Evolutionary conservation across 306 rosid species (phyloP), one percentile per base, ranked within the genome.

Genomic region (Hippophae tibetana): DNA sequence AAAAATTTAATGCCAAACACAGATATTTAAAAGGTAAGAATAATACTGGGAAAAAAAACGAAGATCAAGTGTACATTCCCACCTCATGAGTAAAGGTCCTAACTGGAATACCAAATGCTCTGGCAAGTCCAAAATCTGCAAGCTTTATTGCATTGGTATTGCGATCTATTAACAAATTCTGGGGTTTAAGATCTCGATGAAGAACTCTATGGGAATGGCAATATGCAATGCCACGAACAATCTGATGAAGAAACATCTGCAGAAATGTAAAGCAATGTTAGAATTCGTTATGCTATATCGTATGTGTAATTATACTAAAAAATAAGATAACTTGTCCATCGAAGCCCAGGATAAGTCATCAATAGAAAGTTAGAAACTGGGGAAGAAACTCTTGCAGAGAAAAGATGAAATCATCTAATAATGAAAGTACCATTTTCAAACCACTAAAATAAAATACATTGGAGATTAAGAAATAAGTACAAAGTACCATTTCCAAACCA

Each of bases 41-140:
- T 13, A 47, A 43, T 12, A 69, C 7, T 14, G 54, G 48, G 1
- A 49, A 8, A 43, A 18, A 46, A 73, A 56, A 9, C 6, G 31
- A 41, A 12, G 65, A 69, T 47, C 62, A 45, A 52, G 67, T 44
- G 54, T 23, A 54, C 52, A 14, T 42, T 43, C 71, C 43, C 67
- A 92, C 99, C 99, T 92, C 96, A 9, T 85, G 99, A 10, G 99
- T 92, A 69, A 92, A 92, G 66, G 96, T 88, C 73, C 96, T 88
- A 76, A 88, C 96, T 71, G 99, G 99, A 76, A 92, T 88, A 68
- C 99, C 96, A 82, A 92, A 92, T 54, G 96, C 99, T 79, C 99
- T 79, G 64, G 99, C 99, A 76, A 92, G 81, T 79, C 99, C 99
- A 70, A 92, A 92, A 72, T 92, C 99, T 56, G 99, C 97, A 78